Conservation (phyloP, 495 filamentous ascomycete species). For the Penicillium malachiteum region DNA sequence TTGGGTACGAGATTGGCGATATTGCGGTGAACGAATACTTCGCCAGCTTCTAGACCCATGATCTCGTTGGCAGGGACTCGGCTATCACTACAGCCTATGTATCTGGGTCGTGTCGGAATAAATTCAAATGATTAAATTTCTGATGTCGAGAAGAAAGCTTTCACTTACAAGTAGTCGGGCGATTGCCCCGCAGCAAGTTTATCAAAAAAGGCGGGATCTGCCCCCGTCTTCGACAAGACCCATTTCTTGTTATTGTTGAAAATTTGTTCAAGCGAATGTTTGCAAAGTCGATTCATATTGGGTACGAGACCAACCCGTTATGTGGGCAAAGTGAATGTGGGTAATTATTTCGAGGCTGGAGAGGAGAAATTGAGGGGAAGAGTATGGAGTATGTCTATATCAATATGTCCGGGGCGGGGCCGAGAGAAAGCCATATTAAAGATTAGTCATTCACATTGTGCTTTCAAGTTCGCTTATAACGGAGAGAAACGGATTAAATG, state of each 20-base stretch:
- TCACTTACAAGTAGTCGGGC: constrained; percentile 64
- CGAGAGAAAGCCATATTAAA: too few species aligned
- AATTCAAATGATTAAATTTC: background rate
- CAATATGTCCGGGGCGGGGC: too few species aligned
- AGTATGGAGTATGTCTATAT: background rate
- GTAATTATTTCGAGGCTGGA: background rate
- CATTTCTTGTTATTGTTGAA: constrained; percentile 61
- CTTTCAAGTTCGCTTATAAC: too few species aligned
- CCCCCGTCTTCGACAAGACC: constrained; percentile 57
- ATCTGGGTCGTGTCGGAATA: constrained; percentile 30
- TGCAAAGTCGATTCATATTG: background rate
- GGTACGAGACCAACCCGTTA: background rate
- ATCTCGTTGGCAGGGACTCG: constrained; percentile 82
- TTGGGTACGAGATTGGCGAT: constrained; percentile 82
- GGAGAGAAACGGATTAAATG: too few species aligned
- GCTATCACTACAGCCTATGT: constrained; percentile 81
- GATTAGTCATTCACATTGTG: too few species aligned
- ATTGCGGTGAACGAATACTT: constrained; percentile 90
- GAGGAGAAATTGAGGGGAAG: background rate
- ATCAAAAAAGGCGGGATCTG: constrained; percentile 68
- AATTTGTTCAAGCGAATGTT: constrained; percentile 9
- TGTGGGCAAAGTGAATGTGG: background rate
- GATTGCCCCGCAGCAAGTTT: constrained; percentile 64
- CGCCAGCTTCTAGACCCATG: constrained; percentile 74
- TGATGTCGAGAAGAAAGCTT: constrained; percentile 15